Percentiles rank a stretch among this genome's conserved stretches.
These are phyloP conservation scores for Grigorovia transvaalensis DNA, from an alignment of 805 yeast species.

Conservation along the genomic window DNA sequence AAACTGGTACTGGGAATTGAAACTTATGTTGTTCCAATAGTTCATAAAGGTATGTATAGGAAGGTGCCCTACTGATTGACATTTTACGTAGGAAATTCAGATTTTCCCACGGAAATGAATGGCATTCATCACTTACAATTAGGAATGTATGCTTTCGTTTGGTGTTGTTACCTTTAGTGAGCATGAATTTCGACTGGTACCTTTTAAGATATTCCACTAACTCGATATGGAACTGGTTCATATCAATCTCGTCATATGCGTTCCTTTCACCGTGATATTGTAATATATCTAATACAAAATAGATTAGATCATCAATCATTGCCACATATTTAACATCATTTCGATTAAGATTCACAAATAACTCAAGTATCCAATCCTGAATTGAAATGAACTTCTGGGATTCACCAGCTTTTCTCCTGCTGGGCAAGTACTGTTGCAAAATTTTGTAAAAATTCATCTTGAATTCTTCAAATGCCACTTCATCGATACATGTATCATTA, in stretches of 20 bases:
- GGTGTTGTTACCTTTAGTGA: slow-evolving; percentile 3
- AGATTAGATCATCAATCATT: slow-evolving; percentile 51
- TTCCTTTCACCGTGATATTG: slow-evolving; percentile 54
- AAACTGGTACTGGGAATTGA: slow-evolving; percentile 11
- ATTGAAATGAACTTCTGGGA: slow-evolving; percentile 27
- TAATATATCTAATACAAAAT: slow-evolving; percentile 49
- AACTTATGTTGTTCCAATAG: slow-evolving; percentile 19
- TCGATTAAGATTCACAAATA: slow-evolving; percentile 40
- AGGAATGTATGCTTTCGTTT: slow-evolving; percentile 49
- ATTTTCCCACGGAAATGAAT: slow-evolving; percentile 87
- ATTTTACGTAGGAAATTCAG: slow-evolving; percentile 41
- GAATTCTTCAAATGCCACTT: slow-evolving; percentile 26
- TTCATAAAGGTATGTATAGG: slow-evolving; percentile 37
- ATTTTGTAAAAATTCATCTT: slow-evolving; percentile 31
- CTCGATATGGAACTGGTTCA: slow-evolving; percentile 44
- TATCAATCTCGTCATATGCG: slow-evolving; percentile 55
- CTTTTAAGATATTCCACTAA: slow-evolving; percentile 37
- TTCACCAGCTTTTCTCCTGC: slow-evolving; percentile 30
- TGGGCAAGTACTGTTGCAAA: slow-evolving; percentile 39
- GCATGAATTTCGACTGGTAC: slow-evolving; percentile 7
- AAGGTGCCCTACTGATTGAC: slow-evolving; percentile 71
- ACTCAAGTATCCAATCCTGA: slow-evolving; percentile 38
- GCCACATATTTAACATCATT: slow-evolving; percentile 20
- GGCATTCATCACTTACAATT: slow-evolving; percentile 55
- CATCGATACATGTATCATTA: slow-evolving; percentile 25